phyloP scores from a whole-genome alignment of 1,139 yeast species.

The Debaryomyces coudertii region DNA sequence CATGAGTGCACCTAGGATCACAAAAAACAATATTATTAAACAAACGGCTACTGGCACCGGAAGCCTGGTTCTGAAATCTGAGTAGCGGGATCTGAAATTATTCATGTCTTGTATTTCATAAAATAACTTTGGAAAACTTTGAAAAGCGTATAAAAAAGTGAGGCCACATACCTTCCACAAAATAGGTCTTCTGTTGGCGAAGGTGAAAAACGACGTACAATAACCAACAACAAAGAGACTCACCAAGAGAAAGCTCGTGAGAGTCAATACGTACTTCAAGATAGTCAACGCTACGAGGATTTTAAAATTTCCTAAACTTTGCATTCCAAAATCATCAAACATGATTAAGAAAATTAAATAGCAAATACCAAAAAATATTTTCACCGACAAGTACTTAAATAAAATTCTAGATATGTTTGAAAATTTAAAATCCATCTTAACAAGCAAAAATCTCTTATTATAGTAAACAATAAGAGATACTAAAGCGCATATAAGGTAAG shows the following conservation, averaged over 20 bases:
- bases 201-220: constrained; percentile 6
- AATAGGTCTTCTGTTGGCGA: neutral
- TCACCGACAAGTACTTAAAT: neutral
- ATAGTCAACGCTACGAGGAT: neutral
- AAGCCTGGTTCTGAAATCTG: neutral
- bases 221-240: constrained; percentile 6
- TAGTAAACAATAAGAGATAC: neutral
- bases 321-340: neutral
- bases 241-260: neutral
- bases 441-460: constrained; percentile 1
- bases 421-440: neutral
- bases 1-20: neutral
- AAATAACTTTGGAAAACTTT: neutral
- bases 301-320: neutral
- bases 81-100: neutral
- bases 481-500: neutral
- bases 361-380: neutral
- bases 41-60: neutral
- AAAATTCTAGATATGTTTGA: constrained; percentile 1
- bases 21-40: neutral
- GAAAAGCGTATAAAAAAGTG: neutral
- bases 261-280: neutral
- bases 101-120: neutral
- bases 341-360: neutral
- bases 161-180: neutral